Evolutionary conservation across 345 rosid genomes (phyloP).

Genomic region (Barbarea vulgaris): DNA sequence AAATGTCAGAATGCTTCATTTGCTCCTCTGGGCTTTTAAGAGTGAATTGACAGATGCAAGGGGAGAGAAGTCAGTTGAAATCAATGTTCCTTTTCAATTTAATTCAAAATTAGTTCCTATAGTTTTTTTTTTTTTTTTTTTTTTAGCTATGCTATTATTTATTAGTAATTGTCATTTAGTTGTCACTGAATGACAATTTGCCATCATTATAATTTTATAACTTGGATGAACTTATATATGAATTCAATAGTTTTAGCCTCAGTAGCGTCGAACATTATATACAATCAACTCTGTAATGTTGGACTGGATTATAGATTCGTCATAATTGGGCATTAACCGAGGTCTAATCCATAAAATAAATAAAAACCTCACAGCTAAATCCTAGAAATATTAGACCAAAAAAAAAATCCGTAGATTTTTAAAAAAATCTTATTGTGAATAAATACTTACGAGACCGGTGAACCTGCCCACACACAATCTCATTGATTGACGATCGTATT

Average conservation of each 20-base stretch:
- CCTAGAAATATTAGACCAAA: not conserved
- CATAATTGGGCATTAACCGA: not conserved
- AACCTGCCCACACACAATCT: slow-evolving; percentile 23
- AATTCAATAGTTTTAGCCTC: not conserved
- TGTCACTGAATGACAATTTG: slow-evolving; percentile 17
- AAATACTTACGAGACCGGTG: not conserved
- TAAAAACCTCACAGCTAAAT: not conserved
- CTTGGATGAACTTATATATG: not conserved
- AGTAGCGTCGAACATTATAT: not conserved
- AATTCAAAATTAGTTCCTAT: not conserved
- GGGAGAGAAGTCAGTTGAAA: slow-evolving; percentile 14
- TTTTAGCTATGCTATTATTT: not conserved
- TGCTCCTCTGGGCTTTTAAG: not conserved
- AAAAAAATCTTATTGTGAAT: not conserved
- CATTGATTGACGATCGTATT: slow-evolving; percentile 21
- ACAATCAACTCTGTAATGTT: not conserved
- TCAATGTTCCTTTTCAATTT: slow-evolving; percentile 18
- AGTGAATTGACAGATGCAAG: slow-evolving; percentile 34
- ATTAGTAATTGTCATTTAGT: not conserved
- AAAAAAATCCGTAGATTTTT: not conserved
- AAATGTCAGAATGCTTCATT: slow-evolving; percentile 23
- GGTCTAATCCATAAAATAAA: not conserved
- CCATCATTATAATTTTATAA: slow-evolving; percentile 18
- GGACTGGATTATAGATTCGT: not conserved
- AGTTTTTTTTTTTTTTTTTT: too few species aligned